Base-by-base conservation (phyloP, 2,329 filamentous ascomycete genomes). In the Aureobasidium namibiae region DNA sequence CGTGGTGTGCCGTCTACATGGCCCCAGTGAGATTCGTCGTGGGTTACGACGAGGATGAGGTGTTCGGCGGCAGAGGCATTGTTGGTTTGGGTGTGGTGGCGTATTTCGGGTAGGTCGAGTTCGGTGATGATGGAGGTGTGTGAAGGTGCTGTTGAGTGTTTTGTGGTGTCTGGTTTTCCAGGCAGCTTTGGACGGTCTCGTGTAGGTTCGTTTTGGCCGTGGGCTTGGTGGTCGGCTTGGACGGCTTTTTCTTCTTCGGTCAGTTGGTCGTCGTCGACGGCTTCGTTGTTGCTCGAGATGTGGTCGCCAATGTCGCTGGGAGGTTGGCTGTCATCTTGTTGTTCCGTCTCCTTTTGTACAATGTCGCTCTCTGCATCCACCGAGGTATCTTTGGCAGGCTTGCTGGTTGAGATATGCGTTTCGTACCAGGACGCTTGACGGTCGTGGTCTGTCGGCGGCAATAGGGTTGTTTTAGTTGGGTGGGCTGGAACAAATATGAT, bases 191-290 rank as follows among this genome's bases (percentile, higher is more conserved):
- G 36, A 16, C 36, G 50, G 50, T 53, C 36, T 41, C 34, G 26
- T 14, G 50, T 53, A 4, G 50, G 50, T 31, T 41, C 21, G 23
- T 42, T 53, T 21, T 53, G 50, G n/a, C 50, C 50, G 36, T 53
- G 50, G 14, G 39, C 13, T 31, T 53, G 50, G 52, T 56, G 52
- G 52, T 56, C 33, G 8, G 42, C 29, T 36, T 56, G 52, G 2
- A 56, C 52, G 4, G 52, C 52, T 26, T 56, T 56, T 18, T 56
- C 52, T 36, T 56, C 52, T 21, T 44, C 39, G 13, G 52, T 56
- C 18, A 56, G 18, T 29, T 44, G 24, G 6, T 36, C 52, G n/a
- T 56, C 52, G 26, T 56, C 52, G 18, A 42, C 16, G 2, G 36
- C 39, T 34, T 44, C 52, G 2, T 34, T 33, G 13, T 24, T 38